Evolutionary conservation across 202 grass and related monocot species (phyloP).

Genomic region (Panicum hallii): DNA sequence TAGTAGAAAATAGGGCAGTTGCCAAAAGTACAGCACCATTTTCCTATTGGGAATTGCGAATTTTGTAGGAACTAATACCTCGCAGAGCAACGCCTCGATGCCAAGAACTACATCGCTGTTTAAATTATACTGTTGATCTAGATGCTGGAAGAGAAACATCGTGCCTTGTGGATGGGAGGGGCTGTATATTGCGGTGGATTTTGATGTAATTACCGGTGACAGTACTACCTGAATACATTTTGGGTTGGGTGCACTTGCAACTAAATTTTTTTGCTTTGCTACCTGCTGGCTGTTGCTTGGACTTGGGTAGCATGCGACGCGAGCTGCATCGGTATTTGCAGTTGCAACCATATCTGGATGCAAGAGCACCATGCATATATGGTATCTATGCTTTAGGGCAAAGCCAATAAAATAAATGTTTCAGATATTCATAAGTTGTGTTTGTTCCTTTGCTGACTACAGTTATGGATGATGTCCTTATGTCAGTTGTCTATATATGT

Average conservation of each 20-base stretch:
- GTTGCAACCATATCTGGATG: not conserved
- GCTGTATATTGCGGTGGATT: slow-evolving; percentile 36
- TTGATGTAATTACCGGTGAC: not conserved
- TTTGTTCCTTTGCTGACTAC: not conserved
- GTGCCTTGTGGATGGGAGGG: slow-evolving; percentile 29
- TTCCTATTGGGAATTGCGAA: slow-evolving; percentile 28
- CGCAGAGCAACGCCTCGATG: slow-evolving; percentile 31
- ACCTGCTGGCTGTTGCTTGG: not conserved
- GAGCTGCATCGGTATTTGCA: too few relatives aligned
- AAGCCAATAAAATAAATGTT: not conserved
- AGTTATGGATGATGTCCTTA: not conserved
- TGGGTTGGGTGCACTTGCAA: not conserved
- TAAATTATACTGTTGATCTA: slow-evolving; percentile 14
- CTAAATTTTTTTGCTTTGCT: not conserved
- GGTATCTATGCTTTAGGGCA: not conserved
- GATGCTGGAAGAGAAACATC: slow-evolving; percentile 7
- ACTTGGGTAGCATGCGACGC: not conserved
- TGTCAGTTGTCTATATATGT: too few relatives aligned
- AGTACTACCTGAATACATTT: slow-evolving; percentile 17
- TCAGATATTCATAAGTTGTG: not conserved
- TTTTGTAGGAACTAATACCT: slow-evolving; percentile 59
- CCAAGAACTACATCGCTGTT: not conserved
- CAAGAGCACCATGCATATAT: not conserved
- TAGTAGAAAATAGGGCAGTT: slow-evolving; percentile 39
- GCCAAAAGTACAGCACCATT: slow-evolving; percentile 41